Evolutionary conservation across 2,329 filamentous ascomycete species (phyloP), one percentile per base, ranked within the genome.

Genomic region (Stenocarpella maydis): DNA sequence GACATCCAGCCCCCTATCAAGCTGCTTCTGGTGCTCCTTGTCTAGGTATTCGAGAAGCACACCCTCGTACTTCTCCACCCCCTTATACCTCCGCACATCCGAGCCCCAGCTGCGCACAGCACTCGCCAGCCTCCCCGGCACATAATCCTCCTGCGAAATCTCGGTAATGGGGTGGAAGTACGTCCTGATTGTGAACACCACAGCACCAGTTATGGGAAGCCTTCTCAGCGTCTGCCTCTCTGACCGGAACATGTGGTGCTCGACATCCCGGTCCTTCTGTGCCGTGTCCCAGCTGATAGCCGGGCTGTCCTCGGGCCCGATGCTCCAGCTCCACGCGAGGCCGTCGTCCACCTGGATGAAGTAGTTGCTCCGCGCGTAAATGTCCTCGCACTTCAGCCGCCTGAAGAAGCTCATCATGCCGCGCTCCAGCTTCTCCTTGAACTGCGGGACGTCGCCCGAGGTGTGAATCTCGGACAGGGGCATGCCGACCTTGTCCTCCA

Each of bases 311-410:
- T 97, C 94, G 19, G 81, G 74, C 0, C 93, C 93, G 73, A 97
- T 95, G 74, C 89, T 92, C 75, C 84, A 81, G 70, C 90, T 92
- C 93, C 93, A 97, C 0, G 91, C 83, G 1, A 97, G 82, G 6
- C 86, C 80, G 68, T 94, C 92, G 76, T 97, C 93, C 1, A 96
- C 92, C 80, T 97, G 93, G 72, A 97, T 87, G 82, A 97, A 97
- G 80, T 96, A 97, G 77, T 96, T 95, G 77, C 95, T 93, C 69
- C 93, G 84, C 65, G 77, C 79, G 70, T 85, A 83, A n/a, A 85
- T 86, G 53, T 88, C 87, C 50, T 93, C 89, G 1, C 91, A 91
- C 75, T 87, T 85, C 0, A 96, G 78, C 0, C 93, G 83, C 0
- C 87, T 84, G 82, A 97, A 96, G 82, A 97, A 94, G 77, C 91